phyloP scores from a whole-genome alignment of 371 early-diverging fungal genomes.

The Choanephora cucurbitarum region DNA sequence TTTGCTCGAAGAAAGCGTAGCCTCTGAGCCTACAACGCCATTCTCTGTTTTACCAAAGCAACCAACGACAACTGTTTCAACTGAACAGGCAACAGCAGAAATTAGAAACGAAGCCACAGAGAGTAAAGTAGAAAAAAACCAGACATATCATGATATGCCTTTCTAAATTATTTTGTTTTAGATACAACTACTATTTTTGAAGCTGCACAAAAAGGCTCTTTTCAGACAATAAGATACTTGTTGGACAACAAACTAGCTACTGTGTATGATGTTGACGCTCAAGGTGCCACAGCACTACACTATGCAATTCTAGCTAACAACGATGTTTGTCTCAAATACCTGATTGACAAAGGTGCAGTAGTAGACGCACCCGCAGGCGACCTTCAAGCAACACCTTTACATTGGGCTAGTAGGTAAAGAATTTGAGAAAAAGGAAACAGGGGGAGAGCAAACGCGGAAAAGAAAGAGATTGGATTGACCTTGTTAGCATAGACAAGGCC shows the following conservation, averaged over 20 bases:
- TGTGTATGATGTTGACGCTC: constrained; percentile 60
- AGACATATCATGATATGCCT: too few species aligned
- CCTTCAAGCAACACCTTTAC: constrained; percentile 82
- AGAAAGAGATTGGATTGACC: too few species aligned
- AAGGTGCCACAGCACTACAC: constrained; percentile 76
- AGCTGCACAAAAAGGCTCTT: constrained; percentile 71
- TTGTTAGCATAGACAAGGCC: constrained; percentile 75
- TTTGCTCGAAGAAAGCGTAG: constrained; percentile 4
- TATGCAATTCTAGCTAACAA: constrained; percentile 83
- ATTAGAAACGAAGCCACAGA: background rate
- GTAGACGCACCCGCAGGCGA: constrained; percentile 80
- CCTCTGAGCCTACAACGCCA: background rate
- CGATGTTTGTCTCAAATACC: constrained; percentile 69
- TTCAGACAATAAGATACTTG: constrained; percentile 51
- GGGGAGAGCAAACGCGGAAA: too few species aligned
- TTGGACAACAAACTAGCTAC: constrained; percentile 53
- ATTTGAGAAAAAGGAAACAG: too few species aligned
- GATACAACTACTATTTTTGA: constrained; percentile 51
- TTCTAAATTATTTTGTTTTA: too few species aligned
- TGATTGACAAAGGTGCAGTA: constrained; percentile 81
- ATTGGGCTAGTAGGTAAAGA: constrained; percentile 81
- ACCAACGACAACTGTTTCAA: constrained; percentile 8
- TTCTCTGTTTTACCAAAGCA: constrained; percentile 2
- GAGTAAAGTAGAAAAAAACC: background rate
- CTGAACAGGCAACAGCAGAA: constrained; percentile 15